Evolutionary conservation across 2,329 filamentous ascomycete species (phyloP).

Genomic region (Elsinoe necatrix): DNA sequence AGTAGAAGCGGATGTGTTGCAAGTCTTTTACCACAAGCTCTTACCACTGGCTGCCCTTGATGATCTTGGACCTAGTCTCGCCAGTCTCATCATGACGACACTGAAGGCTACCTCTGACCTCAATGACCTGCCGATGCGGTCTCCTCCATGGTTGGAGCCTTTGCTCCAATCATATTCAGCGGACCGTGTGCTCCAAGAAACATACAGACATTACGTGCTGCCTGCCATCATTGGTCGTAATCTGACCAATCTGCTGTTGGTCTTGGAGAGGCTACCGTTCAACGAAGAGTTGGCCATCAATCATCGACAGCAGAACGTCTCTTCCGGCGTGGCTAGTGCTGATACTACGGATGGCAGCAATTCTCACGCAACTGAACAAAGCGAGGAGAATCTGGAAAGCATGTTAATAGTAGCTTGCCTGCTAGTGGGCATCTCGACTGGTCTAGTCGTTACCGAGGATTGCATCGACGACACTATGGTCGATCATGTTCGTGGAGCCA

Average conservation of each 20-base stretch:
- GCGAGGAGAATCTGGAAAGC: constrained; percentile 16
- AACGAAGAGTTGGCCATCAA: constrained; percentile 22
- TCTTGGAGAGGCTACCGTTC: constrained; percentile 35
- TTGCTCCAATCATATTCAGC: constrained; percentile 27
- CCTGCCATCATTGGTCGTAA: constrained; percentile 39
- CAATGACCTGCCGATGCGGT: background rate
- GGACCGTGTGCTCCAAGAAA: constrained; percentile 31
- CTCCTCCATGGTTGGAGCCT: constrained; percentile 32
- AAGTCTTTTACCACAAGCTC: background rate
- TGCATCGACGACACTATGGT: constrained; percentile 20
- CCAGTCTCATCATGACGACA: background rate
- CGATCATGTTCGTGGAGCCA: constrained; percentile 17
- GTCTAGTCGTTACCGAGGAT: constrained; percentile 12
- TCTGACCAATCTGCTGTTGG: constrained; percentile 32
- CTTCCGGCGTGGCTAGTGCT: too few species aligned
- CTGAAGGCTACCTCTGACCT: constrained; percentile 16
- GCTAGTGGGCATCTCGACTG: constrained; percentile 36
- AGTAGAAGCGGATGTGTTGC: background rate
- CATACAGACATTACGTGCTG: constrained; percentile 40
- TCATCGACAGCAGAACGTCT: constrained; percentile 1
- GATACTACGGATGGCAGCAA: too few species aligned
- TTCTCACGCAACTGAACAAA: constrained; percentile 11
- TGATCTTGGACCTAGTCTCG: constrained; percentile 10
- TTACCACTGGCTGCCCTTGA: constrained; percentile 1
- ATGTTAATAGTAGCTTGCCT: constrained; percentile 24